phyloP scores from a whole-genome alignment of 140 eudicot genomes.

The Anethum foeniculum region DNA sequence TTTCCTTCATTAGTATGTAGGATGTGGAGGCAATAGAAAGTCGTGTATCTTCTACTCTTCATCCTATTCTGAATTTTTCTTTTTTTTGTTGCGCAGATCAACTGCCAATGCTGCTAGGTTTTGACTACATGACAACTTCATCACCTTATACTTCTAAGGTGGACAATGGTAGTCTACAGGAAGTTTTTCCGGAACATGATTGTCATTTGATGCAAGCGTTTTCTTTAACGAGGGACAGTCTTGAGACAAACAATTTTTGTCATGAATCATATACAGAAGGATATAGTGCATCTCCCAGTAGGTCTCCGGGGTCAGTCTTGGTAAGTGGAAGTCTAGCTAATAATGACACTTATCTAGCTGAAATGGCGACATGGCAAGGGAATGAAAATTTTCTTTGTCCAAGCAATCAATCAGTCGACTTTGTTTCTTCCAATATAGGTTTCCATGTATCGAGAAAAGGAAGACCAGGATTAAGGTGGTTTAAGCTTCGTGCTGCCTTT shows the following conservation, averaged over 20 bases:
- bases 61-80: background rate
- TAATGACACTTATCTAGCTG: conserved; percentile 23
- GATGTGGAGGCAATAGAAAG: background rate
- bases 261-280: conserved; percentile 24
- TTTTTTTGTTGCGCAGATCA: conserved; percentile 20
- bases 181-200: conserved; percentile 22
- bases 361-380: conserved; percentile 38
- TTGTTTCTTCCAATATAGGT: conserved; percentile 30
- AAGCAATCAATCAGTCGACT: conserved; percentile 23
- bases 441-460: conserved; percentile 33
- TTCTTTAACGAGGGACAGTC: conserved; percentile 32
- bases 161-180: conserved; percentile 22
- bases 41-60: background rate
- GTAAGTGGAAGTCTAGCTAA: conserved; percentile 17
- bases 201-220: conserved; percentile 27
- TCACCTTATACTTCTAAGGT: conserved; percentile 23
- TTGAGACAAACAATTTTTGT: conserved; percentile 24
- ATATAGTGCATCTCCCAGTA: conserved; percentile 23
- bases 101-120: conserved; percentile 31
- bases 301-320: conserved; percentile 17
- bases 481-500: conserved; percentile 64
- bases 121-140: conserved; percentile 21
- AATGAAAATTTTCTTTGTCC: conserved; percentile 27
- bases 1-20: background rate
- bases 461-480: conserved; percentile 60